These are phyloP conservation scores for Colletotrichum euphorbiae DNA, from an alignment of 2,329 filamentous ascomycete genomes.

Conservation along the genomic window DNA sequence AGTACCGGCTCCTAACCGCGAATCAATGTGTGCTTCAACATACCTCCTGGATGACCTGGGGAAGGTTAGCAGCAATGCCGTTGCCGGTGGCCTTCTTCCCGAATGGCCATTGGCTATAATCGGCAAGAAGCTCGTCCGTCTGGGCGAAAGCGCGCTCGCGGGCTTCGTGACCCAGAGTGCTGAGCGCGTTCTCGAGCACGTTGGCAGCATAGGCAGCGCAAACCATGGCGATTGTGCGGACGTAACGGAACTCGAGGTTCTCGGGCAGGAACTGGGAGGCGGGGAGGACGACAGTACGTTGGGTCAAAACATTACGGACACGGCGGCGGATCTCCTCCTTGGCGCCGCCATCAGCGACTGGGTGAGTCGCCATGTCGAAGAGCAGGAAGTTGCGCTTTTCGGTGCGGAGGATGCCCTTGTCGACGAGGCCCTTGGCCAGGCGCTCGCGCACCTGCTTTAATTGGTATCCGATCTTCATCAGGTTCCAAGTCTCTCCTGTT, in stretches of 20 bases:
- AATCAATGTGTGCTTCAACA: slow-evolving; percentile 39
- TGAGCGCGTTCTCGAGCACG: slow-evolving; percentile 96
- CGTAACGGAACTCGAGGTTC: slow-evolving; percentile 91
- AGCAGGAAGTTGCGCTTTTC: slow-evolving; percentile 99
- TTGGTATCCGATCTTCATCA: slow-evolving; percentile 99
- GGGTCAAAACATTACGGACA: slow-evolving; percentile 91
- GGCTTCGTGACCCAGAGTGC: slow-evolving; percentile 92
- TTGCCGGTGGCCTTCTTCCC: slow-evolving; percentile 82
- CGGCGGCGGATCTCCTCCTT: slow-evolving; percentile 97
- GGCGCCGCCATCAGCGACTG: slow-evolving; percentile 93
- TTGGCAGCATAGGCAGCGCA: slow-evolving; percentile 98
- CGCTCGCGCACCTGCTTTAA: slow-evolving; percentile 99
- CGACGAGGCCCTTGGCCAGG: slow-evolving; percentile 94
- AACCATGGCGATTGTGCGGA: slow-evolving; percentile 94
- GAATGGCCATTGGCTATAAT: slow-evolving; percentile 99
- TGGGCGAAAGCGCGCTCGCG: slow-evolving; percentile 95
- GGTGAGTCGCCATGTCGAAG: slow-evolving; percentile 99
- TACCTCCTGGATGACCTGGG: slow-evolving; percentile 84
- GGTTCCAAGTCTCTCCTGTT: slow-evolving; percentile 96
- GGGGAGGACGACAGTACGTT: slow-evolving; percentile 91
- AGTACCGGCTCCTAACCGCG: slow-evolving; percentile 20
- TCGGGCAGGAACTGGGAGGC: slow-evolving; percentile 91
- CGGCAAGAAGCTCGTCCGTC: slow-evolving; percentile 93
- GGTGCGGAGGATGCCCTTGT: slow-evolving; percentile 97
- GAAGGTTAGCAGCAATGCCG: slow-evolving; percentile 92